Evolutionary conservation across 805 yeast species (phyloP).

Genomic region (Blastobotrys attinorum): DNA sequence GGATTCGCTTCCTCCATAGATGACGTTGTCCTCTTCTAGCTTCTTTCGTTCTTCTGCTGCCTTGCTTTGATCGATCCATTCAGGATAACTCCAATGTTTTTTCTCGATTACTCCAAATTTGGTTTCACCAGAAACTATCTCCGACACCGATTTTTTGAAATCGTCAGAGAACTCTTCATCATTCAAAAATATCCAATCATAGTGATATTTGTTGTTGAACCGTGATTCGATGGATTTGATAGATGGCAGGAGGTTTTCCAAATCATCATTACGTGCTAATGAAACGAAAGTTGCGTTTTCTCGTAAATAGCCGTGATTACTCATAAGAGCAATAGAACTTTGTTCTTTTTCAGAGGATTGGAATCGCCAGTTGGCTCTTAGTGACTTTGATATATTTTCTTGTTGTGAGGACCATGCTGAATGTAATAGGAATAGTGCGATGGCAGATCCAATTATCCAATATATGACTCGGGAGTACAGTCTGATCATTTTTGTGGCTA

Average conservation of each 20-base stretch:
- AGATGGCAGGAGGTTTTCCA: constrained; percentile 48
- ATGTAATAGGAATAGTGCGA: neutral
- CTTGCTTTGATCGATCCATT: constrained; percentile 47
- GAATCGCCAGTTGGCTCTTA: neutral
- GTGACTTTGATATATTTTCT: neutral
- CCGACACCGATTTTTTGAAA: constrained; percentile 43
- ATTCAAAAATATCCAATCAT: constrained; percentile 76
- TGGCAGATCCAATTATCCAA: constrained; percentile 6
- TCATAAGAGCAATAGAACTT: too few species aligned
- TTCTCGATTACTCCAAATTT: constrained; percentile 54
- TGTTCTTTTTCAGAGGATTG: too few species aligned
- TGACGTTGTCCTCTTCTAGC: constrained; percentile 38
- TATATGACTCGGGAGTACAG: constrained; percentile 3
- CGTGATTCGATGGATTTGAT: constrained; percentile 58
- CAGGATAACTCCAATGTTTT: constrained; percentile 66
- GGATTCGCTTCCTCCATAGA: constrained; percentile 51
- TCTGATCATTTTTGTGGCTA: neutral
- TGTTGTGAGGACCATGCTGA: constrained; percentile 4
- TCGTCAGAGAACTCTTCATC: constrained; percentile 54
- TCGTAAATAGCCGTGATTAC: constrained; percentile 2
- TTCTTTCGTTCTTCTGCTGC: constrained; percentile 39
- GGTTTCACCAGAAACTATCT: constrained; percentile 50
- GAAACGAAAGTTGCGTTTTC: constrained; percentile 60
- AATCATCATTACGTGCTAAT: constrained; percentile 60
- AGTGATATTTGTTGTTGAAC: constrained; percentile 52